These are phyloP conservation scores for Orbilia ellipsospora DNA, from an alignment of 2,329 filamentous ascomycete genomes.

Conservation along the genomic window DNA sequence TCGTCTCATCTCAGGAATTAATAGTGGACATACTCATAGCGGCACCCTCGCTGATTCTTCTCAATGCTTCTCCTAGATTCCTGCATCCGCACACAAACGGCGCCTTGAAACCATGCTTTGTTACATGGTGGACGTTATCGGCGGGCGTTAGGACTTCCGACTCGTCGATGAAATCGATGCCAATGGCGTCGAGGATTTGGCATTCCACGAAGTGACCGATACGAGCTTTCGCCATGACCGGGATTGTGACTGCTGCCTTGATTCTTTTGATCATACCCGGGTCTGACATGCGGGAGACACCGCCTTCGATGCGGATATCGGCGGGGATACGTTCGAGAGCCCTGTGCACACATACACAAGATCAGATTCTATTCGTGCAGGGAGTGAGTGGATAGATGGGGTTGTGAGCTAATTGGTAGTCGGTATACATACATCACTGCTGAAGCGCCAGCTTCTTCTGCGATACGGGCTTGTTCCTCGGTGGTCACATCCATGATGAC, in stretches of 20 bases:
- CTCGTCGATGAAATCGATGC: constrained; percentile 96
- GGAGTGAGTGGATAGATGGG: neutral
- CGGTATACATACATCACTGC: constrained; percentile 80
- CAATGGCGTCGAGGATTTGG: constrained; percentile 93
- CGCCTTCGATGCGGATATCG: constrained; percentile 91
- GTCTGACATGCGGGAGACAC: constrained; percentile 97
- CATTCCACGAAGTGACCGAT: constrained; percentile 99
- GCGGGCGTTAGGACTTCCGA: constrained; percentile 96
- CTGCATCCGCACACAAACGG: constrained; percentile 98
- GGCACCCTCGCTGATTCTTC: constrained; percentile 89
- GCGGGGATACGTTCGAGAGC: constrained; percentile 96
- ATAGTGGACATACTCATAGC: constrained; percentile 75
- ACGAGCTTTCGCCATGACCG: constrained; percentile 98
- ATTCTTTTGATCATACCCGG: constrained; percentile 95
- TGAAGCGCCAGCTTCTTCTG: constrained; percentile 93
- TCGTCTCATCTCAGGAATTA: neutral
- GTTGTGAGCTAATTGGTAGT: neutral
- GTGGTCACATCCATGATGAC: constrained; percentile 99
- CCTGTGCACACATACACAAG: constrained; percentile 10
- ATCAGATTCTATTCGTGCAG: neutral
- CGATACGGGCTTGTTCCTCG: constrained; percentile 92
- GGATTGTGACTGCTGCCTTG: constrained; percentile 92
- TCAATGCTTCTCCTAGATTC: constrained; percentile 90
- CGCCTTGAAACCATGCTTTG: constrained; percentile 82
- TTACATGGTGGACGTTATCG: constrained; percentile 89